Evolutionary conservation across 2,329 filamentous ascomycete genomes (phyloP), one percentile per base, ranked within the genome.

Genomic region (Cladophialophora yegresii): DNA sequence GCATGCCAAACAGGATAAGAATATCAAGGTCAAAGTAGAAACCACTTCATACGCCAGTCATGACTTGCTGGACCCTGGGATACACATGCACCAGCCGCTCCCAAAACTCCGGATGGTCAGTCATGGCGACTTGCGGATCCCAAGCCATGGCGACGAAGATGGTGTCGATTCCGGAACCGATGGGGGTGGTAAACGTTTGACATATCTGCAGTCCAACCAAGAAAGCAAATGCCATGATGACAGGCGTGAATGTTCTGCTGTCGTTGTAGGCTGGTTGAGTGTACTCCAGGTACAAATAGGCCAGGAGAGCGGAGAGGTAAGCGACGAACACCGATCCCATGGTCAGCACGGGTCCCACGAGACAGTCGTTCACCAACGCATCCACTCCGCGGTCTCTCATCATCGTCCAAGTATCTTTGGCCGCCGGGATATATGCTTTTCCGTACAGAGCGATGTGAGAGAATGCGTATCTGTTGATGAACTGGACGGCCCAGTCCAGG

Each of bases 381-480:
- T 97, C 93, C 65, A 97, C 88, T 30, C 93, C 93, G 33, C 93
- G 90, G 73, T 96, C 87, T 75, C 92, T 93, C 81, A 96, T 93
- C 89, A 96, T 91, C 12, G 71, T 86, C 91, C 92, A 96, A 0
- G 92, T 96, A 71, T 91, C 91, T 78, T 96, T 96, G 40, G 93
- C 92, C 0, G 92, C 90, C 0, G 87, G 83, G 61, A 97, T 84
- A 74, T 97, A 98, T 0, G 89, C 80, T 76, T 96, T 96, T 20
- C 93, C 93, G 74, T 97, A 97, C 0, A 97, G 82, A 0, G 93
- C 92, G 73, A 98, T 96, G 74, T 97, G 92, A 32, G 88, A 92
- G 77, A 96, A 96, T 0, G 92, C 92, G 71, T 96, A 96, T 71
- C 92, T 87, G 78, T 98, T 98, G 78, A 96, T 83, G 73, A 96